phyloP scores from a whole-genome alignment of 2,329 filamentous ascomycete genomes.

The Anthostomella pinea region DNA sequence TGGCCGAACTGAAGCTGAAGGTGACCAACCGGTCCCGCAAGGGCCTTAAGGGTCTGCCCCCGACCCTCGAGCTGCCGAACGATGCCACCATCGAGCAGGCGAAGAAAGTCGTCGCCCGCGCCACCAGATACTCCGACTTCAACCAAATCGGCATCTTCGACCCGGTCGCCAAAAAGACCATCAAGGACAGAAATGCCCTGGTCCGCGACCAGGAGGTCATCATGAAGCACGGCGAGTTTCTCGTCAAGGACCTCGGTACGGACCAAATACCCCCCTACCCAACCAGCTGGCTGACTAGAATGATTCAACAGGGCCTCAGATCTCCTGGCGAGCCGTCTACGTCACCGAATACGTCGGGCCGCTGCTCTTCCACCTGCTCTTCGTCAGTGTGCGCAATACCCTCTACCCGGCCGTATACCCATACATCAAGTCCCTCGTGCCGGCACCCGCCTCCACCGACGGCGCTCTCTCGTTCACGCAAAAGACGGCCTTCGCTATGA shows the following conservation, averaged over 20 bases:
- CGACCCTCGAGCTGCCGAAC: slow-evolving; percentile 45
- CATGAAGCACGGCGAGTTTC: slow-evolving; percentile 54
- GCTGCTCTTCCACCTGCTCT: slow-evolving; percentile 77
- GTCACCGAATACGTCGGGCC: slow-evolving; percentile 93
- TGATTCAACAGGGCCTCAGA: slow-evolving; percentile 68
- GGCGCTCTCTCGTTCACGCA: slow-evolving; percentile 64
- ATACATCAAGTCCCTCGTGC: slow-evolving; percentile 42
- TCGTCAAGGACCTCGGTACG: slow-evolving; percentile 91
- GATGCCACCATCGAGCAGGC: slow-evolving; percentile 59
- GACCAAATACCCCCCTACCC: slow-evolving; percentile 5
- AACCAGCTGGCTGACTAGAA: slow-evolving; percentile 5
- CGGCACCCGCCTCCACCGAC: slow-evolving; percentile 29
- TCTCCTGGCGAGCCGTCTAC: slow-evolving; percentile 91
- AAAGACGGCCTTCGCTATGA: slow-evolving; percentile 68
- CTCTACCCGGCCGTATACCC: slow-evolving; percentile 56
- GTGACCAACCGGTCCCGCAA: slow-evolving; percentile 28
- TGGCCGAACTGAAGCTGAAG: slow-evolving; percentile 29
- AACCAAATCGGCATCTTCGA: slow-evolving; percentile 64
- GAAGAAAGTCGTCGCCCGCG: slow-evolving; percentile 53
- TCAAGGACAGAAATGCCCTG: slow-evolving; percentile 59
- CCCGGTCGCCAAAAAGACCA: slow-evolving; percentile 57
- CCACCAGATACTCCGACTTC: slow-evolving; percentile 50
- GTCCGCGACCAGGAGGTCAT: slow-evolving; percentile 49
- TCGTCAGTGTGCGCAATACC: slow-evolving; percentile 69
- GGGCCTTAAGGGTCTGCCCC: slow-evolving; percentile 50